A percentile compares a stretch with the other conserved stretches of the same genome.
Evolutionary conservation across 1,284 basidiomycete species (phyloP).

Genomic region (Ustilago hordei): DNA sequence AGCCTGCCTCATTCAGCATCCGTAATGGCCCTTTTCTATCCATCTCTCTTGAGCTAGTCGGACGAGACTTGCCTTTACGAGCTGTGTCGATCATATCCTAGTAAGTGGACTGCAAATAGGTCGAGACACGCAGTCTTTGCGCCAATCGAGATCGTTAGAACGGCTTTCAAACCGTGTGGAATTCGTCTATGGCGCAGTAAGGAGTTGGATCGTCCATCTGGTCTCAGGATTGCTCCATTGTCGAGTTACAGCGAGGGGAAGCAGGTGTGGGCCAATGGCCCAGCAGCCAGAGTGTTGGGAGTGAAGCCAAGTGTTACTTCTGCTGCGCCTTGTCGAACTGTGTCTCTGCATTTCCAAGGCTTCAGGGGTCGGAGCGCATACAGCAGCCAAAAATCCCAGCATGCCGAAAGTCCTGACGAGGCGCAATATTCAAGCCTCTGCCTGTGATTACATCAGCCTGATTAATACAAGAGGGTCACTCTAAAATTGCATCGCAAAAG

Average conservation of each 20-base stretch:
- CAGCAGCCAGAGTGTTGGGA: background rate
- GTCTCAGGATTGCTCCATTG: background rate
- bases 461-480: background rate
- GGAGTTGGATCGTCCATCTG: slow-evolving; percentile 25
- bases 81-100: background rate
- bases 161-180: slow-evolving; percentile 3
- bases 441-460: background rate
- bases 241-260: slow-evolving; percentile 3
- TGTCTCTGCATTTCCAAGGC: slow-evolving; percentile 7
- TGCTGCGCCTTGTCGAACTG: background rate
- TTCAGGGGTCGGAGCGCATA: slow-evolving; percentile 39
- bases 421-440: slow-evolving; percentile 5
- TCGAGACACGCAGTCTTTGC: background rate
- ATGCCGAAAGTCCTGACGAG: background rate
- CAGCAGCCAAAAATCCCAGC: slow-evolving; percentile 4
- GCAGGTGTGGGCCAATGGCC: background rate
- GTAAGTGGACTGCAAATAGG: too few species aligned
- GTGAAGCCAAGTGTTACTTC: background rate
- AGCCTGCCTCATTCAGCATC: background rate
- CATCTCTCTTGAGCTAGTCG: background rate
- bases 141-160: background rate
- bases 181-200: slow-evolving; percentile 13
- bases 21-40: background rate
- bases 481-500: too few species aligned
- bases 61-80: background rate